These are phyloP conservation scores for Endocalyx cinctus DNA, from an alignment of 2,329 filamentous ascomycete genomes.

Conservation along the genomic window DNA sequence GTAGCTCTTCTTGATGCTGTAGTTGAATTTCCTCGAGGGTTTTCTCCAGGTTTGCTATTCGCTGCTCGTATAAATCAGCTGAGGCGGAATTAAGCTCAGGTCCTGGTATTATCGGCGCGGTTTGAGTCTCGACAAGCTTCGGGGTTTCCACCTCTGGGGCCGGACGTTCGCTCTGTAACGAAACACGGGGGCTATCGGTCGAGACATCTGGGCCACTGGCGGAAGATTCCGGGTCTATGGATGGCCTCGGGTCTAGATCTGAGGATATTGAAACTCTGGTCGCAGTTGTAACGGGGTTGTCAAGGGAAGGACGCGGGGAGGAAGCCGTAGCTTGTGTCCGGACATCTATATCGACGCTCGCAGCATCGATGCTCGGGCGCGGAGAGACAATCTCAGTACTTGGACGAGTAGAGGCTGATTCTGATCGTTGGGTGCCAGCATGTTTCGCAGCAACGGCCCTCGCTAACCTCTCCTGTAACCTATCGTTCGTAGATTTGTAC, in stretches of 20 bases:
- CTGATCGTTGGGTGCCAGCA: constrained; percentile 40
- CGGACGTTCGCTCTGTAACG: constrained; percentile 12
- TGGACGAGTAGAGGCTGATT: constrained; percentile 40
- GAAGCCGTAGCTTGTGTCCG: background rate
- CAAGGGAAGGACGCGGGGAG: no score
- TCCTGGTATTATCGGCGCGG: background rate
- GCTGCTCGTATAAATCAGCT: constrained; percentile 34
- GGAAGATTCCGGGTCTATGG: background rate
- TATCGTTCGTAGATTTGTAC: constrained; percentile 69
- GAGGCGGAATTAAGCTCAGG: constrained; percentile 4
- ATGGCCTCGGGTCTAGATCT: no score
- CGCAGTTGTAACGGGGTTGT: no score
- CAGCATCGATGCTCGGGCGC: constrained; percentile 16
- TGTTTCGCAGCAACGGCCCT: constrained; percentile 77
- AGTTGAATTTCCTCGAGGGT: constrained; percentile 34
- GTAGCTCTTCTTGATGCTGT: constrained; percentile 75
- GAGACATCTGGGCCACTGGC: constrained; percentile 3
- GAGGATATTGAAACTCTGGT: no score
- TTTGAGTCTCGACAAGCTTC: no score
- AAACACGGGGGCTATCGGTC: constrained; percentile 9
- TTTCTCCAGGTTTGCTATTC: constrained; percentile 33
- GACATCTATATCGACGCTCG: constrained; percentile 5
- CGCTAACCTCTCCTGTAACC: constrained; percentile 83
- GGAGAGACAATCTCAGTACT: constrained; percentile 26
- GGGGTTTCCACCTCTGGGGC: constrained; percentile 1